Base-by-base conservation (phyloP, 495 filamentous ascomycete species). In the Tirmania nivea region DNA sequence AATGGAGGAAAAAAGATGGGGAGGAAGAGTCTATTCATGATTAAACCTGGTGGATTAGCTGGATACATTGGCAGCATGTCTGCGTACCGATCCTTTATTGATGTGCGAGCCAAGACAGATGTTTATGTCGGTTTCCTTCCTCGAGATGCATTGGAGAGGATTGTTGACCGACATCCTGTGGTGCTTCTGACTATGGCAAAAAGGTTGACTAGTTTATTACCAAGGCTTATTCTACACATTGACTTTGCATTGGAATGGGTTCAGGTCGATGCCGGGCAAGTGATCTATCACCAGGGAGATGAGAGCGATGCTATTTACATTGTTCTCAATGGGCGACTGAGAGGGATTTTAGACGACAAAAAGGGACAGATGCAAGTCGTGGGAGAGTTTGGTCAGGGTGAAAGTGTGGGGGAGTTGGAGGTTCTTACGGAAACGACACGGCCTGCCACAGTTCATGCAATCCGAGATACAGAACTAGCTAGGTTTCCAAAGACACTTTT, bases 231-330 rank as follows among this genome's bases (percentile, higher is more conserved):
- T 55, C 74, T 94, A 5, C 92, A 97, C 60, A 95, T 97, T 56
- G 90, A 97, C 64, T 97, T 97, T 65, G 90, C 90, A 8, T 72
- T 97, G 3, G 90, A 97, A 67, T 97, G 92, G 92, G 78, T 95
- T 3, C 90, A 97, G 62, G 86, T 96, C 55, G 83, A 83, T 68
- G 86, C 90, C 5, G 87, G 92, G 5, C 85, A 96, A 62, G 85
- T 93, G 10, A 82, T 97, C 48, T 90, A 90, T 63, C 83, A 93
- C 63, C 84, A 95, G 67, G 80, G 78, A 3, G 89, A 96, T 57
- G 90, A 96, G 56, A 96, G 90, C 64, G 90, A 97, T 67, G 90
- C 92, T 11, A 97, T 97, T 42, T 96, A 97, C 62, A 86, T 97
- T 56, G 92, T 95, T 10, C 72, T 97, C 8, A 97, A 97, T 64